Percentiles rank a stretch among this genome's conserved stretches.
These are phyloP conservation scores for Diphasiastrum complanatum DNA, from an alignment of 83 land plant species.

Conservation along the genomic window DNA sequence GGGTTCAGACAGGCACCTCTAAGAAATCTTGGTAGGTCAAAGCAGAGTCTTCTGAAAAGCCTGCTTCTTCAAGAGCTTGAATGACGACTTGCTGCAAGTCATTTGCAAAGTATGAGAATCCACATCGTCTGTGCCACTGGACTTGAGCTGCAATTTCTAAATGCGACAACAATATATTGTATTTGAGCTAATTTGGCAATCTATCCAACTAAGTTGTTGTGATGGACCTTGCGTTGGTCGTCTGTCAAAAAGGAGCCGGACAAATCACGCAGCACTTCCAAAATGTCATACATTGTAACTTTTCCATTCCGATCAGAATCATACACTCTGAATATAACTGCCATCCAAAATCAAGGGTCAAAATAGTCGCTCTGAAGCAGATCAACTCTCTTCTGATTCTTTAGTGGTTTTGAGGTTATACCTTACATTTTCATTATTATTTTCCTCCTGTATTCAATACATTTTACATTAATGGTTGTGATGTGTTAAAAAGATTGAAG, in stretches of 20 bases:
- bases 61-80: conserved; percentile 71
- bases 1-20: conserved; percentile 38
- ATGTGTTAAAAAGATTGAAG: too few species aligned
- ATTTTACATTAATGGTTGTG: too few species aligned
- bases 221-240: conserved; percentile 71
- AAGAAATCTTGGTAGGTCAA: conserved; percentile 55
- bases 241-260: conserved; percentile 88
- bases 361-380: not conserved
- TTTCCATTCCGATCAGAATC: conserved; percentile 74
- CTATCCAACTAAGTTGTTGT: not conserved
- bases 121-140: too few species aligned
- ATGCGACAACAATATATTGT: too few species aligned
- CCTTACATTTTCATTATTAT: too few species aligned
- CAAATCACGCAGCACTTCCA: conserved; percentile 70
- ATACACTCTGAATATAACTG: conserved; percentile 89
- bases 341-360: conserved; percentile 1
- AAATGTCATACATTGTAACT: conserved; percentile 67
- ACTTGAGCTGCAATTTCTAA: too few species aligned
- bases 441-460: too few species aligned
- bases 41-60: conserved; percentile 46
- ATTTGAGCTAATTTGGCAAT: too few species aligned
- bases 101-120: too few species aligned
- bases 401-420: too few species aligned
- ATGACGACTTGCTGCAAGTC: conserved; percentile 56
- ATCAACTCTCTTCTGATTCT: not conserved